Evolutionary conservation across 106 monocot species (phyloP), one percentile per base, ranked within the genome.

Genomic region (Apostasia ramifera): DNA sequence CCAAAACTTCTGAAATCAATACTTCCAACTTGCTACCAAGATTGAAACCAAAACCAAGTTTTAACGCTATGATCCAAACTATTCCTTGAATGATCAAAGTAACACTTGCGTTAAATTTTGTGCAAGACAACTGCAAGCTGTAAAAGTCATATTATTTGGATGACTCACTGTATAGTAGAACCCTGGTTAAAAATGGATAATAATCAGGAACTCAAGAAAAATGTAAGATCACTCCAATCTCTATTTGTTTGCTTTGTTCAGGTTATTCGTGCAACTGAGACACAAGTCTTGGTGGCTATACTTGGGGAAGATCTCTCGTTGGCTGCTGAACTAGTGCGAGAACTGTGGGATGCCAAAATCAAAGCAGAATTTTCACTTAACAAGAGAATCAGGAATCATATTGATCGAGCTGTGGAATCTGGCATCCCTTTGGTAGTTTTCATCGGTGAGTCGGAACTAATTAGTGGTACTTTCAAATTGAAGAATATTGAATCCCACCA

Each of bases 271-370:
- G 74, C 92, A 13, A 89, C 97, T 1, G 92, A 97, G 60, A 97
- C 97, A 9, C 79, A 92, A 85, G 97, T 97, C 53, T 71, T 92
- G 67, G 97, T 92, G 55, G 91, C 89, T 5, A 83, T 89, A 69
- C 80, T 97, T 2, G 81, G 86, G 4, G 87, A 92, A 43, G 92
- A 90, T 57, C 80, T 98, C 3, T 50, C 72, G 10, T 50, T 87
- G 47, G 92, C 92, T 53, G 86, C 87, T 14, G 85, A 89, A 56
- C 68, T 92, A 3, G 89, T 85, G n/a, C 66, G 77, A 26, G 77
- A 89, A 56, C 81, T 98, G 60, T 98, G 97, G 97, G 73, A 81
- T 66, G 90, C 77, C 2, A 81, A 78, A 47, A 87, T 98, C 64
- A 90, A 87, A 41, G 86, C 89, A 41, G 89, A 93, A 76, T 89